Evolutionary conservation across 2,329 filamentous ascomycete species (phyloP).

Genomic region (Xylaria sp.): DNA sequence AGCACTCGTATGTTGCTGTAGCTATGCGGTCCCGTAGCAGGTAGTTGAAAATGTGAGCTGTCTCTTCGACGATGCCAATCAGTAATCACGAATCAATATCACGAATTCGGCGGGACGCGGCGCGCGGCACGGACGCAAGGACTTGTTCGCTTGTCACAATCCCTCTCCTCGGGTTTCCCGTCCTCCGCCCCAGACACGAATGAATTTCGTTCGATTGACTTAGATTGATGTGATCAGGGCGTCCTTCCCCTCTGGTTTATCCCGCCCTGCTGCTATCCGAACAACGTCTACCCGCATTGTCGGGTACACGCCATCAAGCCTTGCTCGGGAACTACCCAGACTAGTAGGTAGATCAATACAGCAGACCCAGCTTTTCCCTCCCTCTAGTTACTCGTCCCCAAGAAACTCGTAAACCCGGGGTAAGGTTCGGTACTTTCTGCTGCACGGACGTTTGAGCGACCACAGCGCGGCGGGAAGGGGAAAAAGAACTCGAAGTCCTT

Average conservation of each 20-base stretch:
- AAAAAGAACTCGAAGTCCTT: neutral
- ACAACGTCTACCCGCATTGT: conserved; percentile 25
- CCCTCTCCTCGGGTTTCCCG: neutral
- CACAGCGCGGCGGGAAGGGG: conserved; percentile 3
- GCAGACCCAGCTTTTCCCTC: neutral
- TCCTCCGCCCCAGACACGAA: neutral
- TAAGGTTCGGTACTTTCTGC: neutral
- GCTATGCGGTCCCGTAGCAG: neutral
- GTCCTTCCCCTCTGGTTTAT: neutral
- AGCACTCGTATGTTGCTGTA: neutral
- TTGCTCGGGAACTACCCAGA: neutral
- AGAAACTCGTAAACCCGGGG: neutral
- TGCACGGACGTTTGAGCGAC: conserved; percentile 16
- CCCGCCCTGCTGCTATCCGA: conserved; percentile 10
- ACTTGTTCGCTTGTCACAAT: neutral
- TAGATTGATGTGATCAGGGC: conserved; percentile 8
- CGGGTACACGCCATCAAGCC: conserved; percentile 10
- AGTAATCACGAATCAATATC: neutral
- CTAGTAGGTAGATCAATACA: conserved; percentile 20
- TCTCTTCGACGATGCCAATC: neutral
- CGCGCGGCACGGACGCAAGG: neutral
- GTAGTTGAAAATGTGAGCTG: conserved; percentile 7
- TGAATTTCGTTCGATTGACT: neutral
- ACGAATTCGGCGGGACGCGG: neutral
- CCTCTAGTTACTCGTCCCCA: neutral